Conservation (phyloP, 305 asterid genomes). For the Solanum hybrid region DNA sequence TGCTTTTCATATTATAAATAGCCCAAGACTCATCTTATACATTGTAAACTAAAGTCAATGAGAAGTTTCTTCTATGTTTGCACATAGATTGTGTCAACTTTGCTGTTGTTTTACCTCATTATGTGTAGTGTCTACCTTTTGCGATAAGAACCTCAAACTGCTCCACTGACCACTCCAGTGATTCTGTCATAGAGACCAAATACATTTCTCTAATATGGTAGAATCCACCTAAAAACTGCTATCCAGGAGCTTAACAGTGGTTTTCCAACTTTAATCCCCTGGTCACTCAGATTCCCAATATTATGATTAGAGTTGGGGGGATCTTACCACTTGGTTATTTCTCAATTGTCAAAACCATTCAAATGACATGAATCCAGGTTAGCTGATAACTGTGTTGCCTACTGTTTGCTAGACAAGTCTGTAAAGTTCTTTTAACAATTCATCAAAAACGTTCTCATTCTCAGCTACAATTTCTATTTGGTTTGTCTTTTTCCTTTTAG, state of each 20-base stretch:
- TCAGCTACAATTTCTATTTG: neutral
- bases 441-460: neutral
- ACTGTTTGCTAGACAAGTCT: neutral
- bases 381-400: neutral
- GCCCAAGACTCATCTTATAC: neutral
- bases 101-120: neutral
- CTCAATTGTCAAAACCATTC: neutral
- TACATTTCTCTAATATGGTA: neutral
- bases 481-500: neutral
- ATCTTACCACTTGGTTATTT: neutral
- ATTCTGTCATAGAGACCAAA: neutral
- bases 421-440: neutral
- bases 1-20: neutral
- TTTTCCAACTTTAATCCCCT: neutral
- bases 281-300: neutral
- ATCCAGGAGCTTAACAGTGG: neutral
- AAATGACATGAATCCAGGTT: neutral
- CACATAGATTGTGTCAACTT: neutral
- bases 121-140: neutral
- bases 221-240: neutral
- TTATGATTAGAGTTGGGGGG: neutral
- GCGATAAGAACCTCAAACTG: neutral
- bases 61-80: neutral
- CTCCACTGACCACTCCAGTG: neutral
- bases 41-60: neutral